Conservation (phyloP, 2,329 filamentous ascomycete genomes). For the Fusarium bulbicola region DNA sequence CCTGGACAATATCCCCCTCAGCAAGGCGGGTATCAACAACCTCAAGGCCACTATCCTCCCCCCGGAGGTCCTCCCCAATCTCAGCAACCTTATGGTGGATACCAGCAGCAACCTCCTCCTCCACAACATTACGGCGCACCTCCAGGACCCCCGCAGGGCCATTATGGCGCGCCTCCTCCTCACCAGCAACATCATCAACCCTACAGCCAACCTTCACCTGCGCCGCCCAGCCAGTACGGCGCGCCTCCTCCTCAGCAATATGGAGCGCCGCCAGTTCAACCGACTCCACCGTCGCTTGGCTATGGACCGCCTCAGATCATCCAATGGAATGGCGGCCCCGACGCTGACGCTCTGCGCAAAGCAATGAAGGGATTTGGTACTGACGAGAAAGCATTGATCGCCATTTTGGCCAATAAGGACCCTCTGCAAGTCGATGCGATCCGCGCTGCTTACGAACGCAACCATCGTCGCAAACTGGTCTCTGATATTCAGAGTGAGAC, state of each 20-base stretch:
- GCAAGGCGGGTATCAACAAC: slow-evolving; percentile 50
- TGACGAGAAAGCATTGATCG: slow-evolving; percentile 81
- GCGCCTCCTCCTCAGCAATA: slow-evolving; percentile 47
- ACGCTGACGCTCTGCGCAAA: slow-evolving; percentile 76
- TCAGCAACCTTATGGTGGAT: slow-evolving; percentile 45
- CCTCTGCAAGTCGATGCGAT: slow-evolving; percentile 79
- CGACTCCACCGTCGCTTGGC: slow-evolving; percentile 74
- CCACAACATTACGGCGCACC: slow-evolving; percentile 45
- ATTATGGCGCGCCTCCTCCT: slow-evolving; percentile 54
- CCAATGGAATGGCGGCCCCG: slow-evolving; percentile 71
- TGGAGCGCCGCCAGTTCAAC: slow-evolving; percentile 55
- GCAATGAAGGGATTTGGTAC: slow-evolving; percentile 97
- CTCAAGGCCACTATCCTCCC: slow-evolving; percentile 46
- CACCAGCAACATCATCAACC: slow-evolving; percentile 31
- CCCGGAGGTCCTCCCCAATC: slow-evolving; percentile 42
- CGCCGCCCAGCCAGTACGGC: slow-evolving; percentile 45
- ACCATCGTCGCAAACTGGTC: slow-evolving; percentile 74
- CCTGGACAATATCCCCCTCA: slow-evolving; percentile 43
- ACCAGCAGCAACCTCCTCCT: slow-evolving; percentile 47
- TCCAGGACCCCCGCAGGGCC: slow-evolving; percentile 45
- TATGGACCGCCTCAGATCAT: slow-evolving; percentile 78
- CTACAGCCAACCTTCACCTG: slow-evolving; percentile 40
- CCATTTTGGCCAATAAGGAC: slow-evolving; percentile 75
- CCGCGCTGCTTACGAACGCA: slow-evolving; percentile 70
- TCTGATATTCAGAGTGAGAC: slow-evolving; percentile 83